These are phyloP conservation scores for Pichia occidentalis DNA, from an alignment of 805 yeast species.

Conservation along the genomic window DNA sequence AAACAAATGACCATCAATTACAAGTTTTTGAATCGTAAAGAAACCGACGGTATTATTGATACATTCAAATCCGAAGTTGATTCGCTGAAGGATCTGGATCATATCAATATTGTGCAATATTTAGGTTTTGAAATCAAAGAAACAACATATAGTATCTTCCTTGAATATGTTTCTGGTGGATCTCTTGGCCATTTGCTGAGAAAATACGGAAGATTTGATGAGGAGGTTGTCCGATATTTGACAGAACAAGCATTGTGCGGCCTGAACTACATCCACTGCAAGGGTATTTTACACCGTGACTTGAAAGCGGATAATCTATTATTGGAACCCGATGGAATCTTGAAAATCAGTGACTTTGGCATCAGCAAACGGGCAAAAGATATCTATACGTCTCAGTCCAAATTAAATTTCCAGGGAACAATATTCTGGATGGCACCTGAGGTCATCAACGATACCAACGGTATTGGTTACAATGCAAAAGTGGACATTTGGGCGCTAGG, in stretches of 20 bases:
- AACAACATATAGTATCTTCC: constrained; percentile 72
- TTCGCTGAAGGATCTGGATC: constrained; percentile 90
- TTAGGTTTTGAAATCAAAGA: constrained; percentile 81
- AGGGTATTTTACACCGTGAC: constrained; percentile 88
- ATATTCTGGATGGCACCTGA: constrained; percentile 99
- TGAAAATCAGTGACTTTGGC: constrained; percentile 95
- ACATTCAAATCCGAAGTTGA: constrained; percentile 88
- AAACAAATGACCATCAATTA: constrained; percentile 78
- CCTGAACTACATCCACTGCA: constrained; percentile 75
- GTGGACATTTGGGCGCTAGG: constrained; percentile 98
- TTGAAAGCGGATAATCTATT: constrained; percentile 89
- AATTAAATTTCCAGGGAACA: constrained; percentile 92
- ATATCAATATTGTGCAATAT: constrained; percentile 90
- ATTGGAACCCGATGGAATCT: constrained; percentile 84
- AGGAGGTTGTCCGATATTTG: constrained; percentile 60
- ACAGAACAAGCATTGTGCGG: constrained; percentile 81
- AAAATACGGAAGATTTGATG: constrained; percentile 80
- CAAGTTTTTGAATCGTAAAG: constrained; percentile 35
- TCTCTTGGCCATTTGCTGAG: constrained; percentile 83
- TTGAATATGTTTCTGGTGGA: constrained; percentile 98
- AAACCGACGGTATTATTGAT: constrained; percentile 58
- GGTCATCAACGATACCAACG: constrained; percentile 78
- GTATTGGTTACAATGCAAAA: constrained; percentile 94
- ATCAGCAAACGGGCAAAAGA: constrained; percentile 82
- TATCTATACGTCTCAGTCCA: constrained; percentile 85